Conservation (phyloP, 2,329 filamentous ascomycete genomes). For the Stagonosporopsis rhizophila region DNA sequence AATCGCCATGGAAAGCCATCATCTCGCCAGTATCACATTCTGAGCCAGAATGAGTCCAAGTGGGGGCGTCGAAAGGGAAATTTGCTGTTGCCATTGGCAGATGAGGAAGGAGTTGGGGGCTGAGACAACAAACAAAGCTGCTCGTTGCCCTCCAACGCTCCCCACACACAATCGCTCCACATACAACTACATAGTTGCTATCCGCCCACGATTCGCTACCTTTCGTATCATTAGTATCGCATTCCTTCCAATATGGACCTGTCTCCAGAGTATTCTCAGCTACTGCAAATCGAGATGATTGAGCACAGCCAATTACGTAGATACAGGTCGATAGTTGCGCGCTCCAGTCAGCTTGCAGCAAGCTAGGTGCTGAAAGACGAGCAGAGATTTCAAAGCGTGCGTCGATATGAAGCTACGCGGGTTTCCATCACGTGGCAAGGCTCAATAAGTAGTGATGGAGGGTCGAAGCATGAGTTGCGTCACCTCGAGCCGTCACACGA, state of each 20-base stretch:
- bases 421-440: not conserved
- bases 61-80: not conserved
- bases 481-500: not conserved
- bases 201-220: not conserved
- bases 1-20: not conserved
- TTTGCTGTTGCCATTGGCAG: constrained; percentile 1
- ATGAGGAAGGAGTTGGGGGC: not conserved
- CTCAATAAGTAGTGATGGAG: too few species aligned
- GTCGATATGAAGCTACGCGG: not conserved
- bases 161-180: not conserved
- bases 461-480: too few species aligned
- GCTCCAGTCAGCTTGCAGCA: not conserved
- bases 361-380: constrained; percentile 10
- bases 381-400: not conserved
- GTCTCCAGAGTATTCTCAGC: not conserved
- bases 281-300: not conserved
- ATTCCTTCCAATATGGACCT: not conserved
- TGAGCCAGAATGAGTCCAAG: not conserved
- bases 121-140: not conserved
- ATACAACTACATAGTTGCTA: not conserved
- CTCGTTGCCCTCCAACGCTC: not conserved
- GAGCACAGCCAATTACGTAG: not conserved
- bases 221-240: not conserved
- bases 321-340: not conserved
- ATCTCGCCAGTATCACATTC: not conserved